These are phyloP conservation scores for Arxiozyma bovina DNA, from an alignment of 1,139 yeast genomes.

Conservation along the genomic window DNA sequence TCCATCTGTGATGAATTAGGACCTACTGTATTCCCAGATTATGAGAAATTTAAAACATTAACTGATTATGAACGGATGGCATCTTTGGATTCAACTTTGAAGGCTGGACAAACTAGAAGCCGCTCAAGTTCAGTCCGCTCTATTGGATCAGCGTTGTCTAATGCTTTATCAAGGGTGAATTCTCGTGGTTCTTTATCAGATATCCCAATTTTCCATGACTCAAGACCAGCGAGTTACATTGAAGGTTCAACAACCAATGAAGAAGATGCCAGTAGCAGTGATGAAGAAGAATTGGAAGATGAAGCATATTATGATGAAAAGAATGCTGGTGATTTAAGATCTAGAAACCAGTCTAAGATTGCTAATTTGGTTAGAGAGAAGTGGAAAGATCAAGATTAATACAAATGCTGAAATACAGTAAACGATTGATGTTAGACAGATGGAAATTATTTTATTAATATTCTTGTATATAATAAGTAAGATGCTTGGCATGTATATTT, in stretches of 20 bases:
- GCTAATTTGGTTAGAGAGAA: constrained; percentile 19
- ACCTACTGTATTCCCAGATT: constrained; percentile 57
- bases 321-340: constrained; percentile 4
- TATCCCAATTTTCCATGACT: constrained; percentile 33
- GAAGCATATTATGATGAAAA: neutral
- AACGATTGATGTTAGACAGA: neutral
- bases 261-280: neutral
- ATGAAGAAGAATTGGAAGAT: neutral
- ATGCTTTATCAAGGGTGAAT: constrained; percentile 33
- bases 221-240: constrained; percentile 1
- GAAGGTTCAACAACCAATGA: constrained; percentile 4
- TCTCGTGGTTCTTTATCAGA: constrained; percentile 34
- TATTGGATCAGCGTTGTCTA: constrained; percentile 24
- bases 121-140: constrained; percentile 28
- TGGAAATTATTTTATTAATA: neutral
- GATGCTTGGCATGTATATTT: neutral
- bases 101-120: constrained; percentile 15
- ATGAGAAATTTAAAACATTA: constrained; percentile 27
- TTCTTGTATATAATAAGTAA: neutral
- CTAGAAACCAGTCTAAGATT: constrained; percentile 12
- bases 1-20: constrained; percentile 54
- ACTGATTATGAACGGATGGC: constrained; percentile 9
- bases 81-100: constrained; percentile 9
- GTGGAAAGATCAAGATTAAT: constrained; percentile 17
- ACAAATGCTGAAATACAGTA: neutral